Evolutionary conservation across 768 basidiomycete species (phyloP).

Genomic region (Kwoniella sp.): DNA sequence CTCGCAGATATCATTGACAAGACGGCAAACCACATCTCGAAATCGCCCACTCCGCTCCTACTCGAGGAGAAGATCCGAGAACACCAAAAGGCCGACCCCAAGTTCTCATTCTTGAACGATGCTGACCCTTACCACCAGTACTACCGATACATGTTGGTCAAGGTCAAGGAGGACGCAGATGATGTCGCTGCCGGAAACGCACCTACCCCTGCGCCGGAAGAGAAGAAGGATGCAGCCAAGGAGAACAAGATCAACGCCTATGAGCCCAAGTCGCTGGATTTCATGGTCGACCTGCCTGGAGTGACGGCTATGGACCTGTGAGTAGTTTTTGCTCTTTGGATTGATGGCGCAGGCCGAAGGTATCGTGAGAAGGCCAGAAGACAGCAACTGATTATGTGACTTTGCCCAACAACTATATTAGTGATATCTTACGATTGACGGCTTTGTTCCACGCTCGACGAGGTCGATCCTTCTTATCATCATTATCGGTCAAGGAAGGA

Average conservation of each 20-base stretch:
- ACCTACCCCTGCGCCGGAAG: conserved; percentile 31
- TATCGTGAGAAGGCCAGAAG: no score
- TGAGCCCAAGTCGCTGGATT: conserved; percentile 74
- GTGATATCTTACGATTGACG: conserved; percentile 93
- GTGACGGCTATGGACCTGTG: conserved; percentile 88
- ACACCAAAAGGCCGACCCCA: conserved; percentile 91
- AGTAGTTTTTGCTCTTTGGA: conserved; percentile 56
- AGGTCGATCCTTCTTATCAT: conserved; percentile 79
- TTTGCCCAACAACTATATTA: conserved; percentile 53
- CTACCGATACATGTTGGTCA: conserved; percentile 88
- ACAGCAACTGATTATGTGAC: neutral
- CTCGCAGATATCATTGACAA: conserved; percentile 84
- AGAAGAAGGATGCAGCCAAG: conserved; percentile 28
- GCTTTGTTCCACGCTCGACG: conserved; percentile 92
- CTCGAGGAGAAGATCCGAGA: conserved; percentile 98
- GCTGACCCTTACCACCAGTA: conserved; percentile 98
- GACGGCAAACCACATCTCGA: conserved; percentile 86
- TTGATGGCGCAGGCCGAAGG: no score
- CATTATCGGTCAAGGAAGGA: conserved; percentile 82
- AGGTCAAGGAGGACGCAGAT: conserved; percentile 62
- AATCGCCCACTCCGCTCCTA: conserved; percentile 86
- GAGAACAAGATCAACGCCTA: conserved; percentile 61
- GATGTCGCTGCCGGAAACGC: conserved; percentile 37
- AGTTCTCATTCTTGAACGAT: conserved; percentile 97
- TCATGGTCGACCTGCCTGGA: conserved; percentile 80